phyloP scores from a whole-genome alignment of 495 filamentous ascomycete genomes.

The Podospora bellae-mahoneyi region DNA sequence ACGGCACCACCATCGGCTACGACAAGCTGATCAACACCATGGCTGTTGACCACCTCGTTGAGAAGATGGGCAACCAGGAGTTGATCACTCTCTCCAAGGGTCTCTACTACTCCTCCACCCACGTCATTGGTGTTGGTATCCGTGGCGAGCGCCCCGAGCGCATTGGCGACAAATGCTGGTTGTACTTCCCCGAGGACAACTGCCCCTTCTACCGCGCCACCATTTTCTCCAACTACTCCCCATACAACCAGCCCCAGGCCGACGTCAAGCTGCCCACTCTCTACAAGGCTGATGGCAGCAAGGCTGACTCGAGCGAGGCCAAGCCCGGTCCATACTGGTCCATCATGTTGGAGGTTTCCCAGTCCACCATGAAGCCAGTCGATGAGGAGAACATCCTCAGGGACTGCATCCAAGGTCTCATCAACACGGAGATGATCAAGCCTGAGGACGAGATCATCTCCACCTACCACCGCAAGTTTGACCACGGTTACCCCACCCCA shows the following conservation, averaged over 20 bases:
- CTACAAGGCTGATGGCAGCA: constrained; percentile 79
- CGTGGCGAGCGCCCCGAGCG: constrained; percentile 89
- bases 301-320: constrained; percentile 62
- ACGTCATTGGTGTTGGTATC: constrained; percentile 94
- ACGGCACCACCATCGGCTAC: constrained; percentile 89
- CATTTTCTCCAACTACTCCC: constrained; percentile 99
- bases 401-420: constrained; percentile 90
- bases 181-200: constrained; percentile 99
- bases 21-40: constrained; percentile 93
- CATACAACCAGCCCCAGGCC: constrained; percentile 87
- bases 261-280: constrained; percentile 82
- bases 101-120: constrained; percentile 94
- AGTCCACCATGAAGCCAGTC: constrained; percentile 92
- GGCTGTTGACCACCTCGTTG: constrained; percentile 86
- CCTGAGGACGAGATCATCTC: constrained; percentile 92
- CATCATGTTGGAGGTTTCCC: constrained; percentile 98
- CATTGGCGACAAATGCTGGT: constrained; percentile 99
- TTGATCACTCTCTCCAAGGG: constrained; percentile 79
- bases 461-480: constrained; percentile 97
- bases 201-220: constrained; percentile 99
- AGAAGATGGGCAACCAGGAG: constrained; percentile 83
- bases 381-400: constrained; percentile 75
- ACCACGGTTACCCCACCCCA: constrained; percentile 98
- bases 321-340: constrained; percentile 97
- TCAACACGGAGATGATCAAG: constrained; percentile 96